Evolutionary conservation across 495 filamentous ascomycete species (phyloP).

Genomic region (Chaetomium tenue): DNA sequence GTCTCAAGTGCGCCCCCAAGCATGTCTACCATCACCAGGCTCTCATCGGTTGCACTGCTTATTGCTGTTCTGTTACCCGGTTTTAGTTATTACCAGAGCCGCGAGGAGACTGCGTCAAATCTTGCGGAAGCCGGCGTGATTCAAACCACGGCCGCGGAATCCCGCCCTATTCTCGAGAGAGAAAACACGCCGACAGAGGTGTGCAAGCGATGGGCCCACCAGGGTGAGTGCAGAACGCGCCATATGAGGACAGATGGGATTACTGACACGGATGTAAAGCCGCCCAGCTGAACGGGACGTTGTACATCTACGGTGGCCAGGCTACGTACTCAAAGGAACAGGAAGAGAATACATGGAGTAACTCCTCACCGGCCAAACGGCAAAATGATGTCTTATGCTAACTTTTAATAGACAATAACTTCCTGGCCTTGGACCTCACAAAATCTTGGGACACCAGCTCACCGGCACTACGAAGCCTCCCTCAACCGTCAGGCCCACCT

Average conservation of each 20-base stretch:
- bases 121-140: slow-evolving; percentile 51
- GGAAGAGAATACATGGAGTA: slow-evolving; percentile 62
- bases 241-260: not conserved
- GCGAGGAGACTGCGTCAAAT: slow-evolving; percentile 35
- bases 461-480: slow-evolving; percentile 59
- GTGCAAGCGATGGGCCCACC: slow-evolving; percentile 67
- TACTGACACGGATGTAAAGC: slow-evolving; percentile 31
- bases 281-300: slow-evolving; percentile 65
- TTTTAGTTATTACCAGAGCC: slow-evolving; percentile 44
- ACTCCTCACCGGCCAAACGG: not conserved
- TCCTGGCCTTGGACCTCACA: slow-evolving; percentile 63
- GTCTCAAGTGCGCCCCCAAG: slow-evolving; percentile 42
- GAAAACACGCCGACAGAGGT: slow-evolving; percentile 52
- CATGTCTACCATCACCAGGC: slow-evolving; percentile 39
- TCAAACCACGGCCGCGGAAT: slow-evolving; percentile 25
- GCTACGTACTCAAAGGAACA: slow-evolving; percentile 54
- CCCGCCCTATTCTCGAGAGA: slow-evolving; percentile 38
- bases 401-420: slow-evolving; percentile 59
- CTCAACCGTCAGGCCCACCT: slow-evolving; percentile 66
- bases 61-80: slow-evolving; percentile 52
- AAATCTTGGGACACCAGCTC: slow-evolving; percentile 63
- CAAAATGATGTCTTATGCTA: slow-evolving; percentile 23
- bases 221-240: slow-evolving; percentile 45
- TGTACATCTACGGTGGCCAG: slow-evolving; percentile 74
- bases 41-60: slow-evolving; percentile 53